These are phyloP conservation scores for Oenanthe sinensis DNA, from an alignment of 129 eudicot genomes.

Conservation along the genomic window DNA sequence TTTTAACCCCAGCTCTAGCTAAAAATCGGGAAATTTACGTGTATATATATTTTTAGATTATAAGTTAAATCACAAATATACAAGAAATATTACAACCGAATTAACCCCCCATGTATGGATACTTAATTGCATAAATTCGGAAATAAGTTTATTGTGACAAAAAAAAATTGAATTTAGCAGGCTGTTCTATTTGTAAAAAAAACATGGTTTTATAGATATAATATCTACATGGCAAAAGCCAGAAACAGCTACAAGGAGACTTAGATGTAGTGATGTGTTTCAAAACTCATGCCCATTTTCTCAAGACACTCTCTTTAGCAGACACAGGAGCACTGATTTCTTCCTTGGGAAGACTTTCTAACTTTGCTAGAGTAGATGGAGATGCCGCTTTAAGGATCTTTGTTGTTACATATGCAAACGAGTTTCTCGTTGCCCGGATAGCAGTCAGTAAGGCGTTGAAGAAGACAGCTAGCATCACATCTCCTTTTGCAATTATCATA, in stretches of 20 bases:
- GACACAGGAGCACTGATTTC: slow-evolving; percentile 34
- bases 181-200: neutral
- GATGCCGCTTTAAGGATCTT: slow-evolving; percentile 29
- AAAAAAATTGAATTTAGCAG: neutral
- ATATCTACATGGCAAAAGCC: neutral
- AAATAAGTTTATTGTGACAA: neutral
- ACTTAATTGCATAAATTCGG: no score
- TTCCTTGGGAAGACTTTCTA: slow-evolving; percentile 22
- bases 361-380: slow-evolving; percentile 23
- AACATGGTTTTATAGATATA: neutral
- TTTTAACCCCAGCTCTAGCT: neutral
- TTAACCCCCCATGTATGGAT: no score
- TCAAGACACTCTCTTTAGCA: slow-evolving; percentile 64
- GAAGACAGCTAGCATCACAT: slow-evolving; percentile 55
- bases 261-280: neutral
- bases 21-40: neutral
- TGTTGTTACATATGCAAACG: slow-evolving; percentile 40
- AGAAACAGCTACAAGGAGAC: neutral
- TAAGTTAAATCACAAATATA: no score
- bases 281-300: slow-evolving; percentile 56
- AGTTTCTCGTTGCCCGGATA: slow-evolving; percentile 49
- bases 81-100: neutral
- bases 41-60: no score
- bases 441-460: slow-evolving; percentile 60
- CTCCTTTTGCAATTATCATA: slow-evolving; percentile 70